phyloP scores from a whole-genome alignment of 306 rosid genomes.

The Alnus rubra region DNA sequence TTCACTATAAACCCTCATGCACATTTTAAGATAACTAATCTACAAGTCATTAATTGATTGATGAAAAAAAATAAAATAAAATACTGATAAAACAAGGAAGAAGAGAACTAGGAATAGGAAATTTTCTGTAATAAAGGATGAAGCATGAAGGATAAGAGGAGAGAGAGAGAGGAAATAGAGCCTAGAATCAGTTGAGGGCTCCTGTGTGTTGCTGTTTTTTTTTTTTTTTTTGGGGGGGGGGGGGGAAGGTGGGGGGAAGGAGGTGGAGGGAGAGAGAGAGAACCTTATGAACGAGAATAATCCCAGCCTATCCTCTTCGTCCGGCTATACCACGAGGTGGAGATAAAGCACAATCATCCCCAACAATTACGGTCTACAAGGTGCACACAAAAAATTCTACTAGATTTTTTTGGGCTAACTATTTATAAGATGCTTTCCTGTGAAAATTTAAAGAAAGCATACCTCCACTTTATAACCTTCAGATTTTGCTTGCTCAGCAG shows the following conservation, averaged over 20 bases:
- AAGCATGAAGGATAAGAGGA: neutral
- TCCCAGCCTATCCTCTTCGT: conserved; percentile 97
- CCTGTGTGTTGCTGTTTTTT: too few relatives aligned
- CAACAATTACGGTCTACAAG: conserved; percentile 85
- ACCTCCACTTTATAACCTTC: conserved; percentile 96
- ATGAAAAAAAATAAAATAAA: neutral
- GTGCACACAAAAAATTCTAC: conserved; percentile 18
- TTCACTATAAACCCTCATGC: neutral
- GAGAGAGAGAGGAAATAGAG: neutral
- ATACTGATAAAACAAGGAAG: neutral
- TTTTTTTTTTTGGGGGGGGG: too few relatives aligned
- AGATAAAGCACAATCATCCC: conserved; percentile 94
- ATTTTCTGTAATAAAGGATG: too few relatives aligned
- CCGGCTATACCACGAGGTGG: conserved; percentile 89
- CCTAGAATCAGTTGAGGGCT: too few relatives aligned
- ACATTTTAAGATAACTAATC: neutral
- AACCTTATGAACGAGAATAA: conserved; percentile 90
- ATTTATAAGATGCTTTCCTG: conserved; percentile 8
- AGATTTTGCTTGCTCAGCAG: conserved; percentile 94
- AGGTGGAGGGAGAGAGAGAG: neutral
- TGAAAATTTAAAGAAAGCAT: conserved; percentile 32
- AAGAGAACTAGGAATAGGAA: neutral
- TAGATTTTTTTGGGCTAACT: neutral
- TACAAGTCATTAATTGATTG: neutral
- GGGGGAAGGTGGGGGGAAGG: too few relatives aligned